Conservation (phyloP, 2,329 filamentous ascomycete species). For the Pseudogymnoascus destructans region DNA sequence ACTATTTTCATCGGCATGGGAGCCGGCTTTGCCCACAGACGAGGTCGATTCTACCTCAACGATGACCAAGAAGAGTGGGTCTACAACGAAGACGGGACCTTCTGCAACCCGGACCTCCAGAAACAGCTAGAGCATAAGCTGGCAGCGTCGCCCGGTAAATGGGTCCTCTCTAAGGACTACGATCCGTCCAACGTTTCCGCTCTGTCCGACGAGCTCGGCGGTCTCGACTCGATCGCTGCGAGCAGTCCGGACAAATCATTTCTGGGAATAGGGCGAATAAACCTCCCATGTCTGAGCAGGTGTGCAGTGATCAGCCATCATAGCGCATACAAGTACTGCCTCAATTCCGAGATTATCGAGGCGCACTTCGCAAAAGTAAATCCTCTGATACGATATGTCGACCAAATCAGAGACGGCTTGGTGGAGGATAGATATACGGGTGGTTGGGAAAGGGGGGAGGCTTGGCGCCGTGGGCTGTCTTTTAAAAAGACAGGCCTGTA, state of each 20-base stretch:
- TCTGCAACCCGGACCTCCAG: neutral
- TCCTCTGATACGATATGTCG: neutral
- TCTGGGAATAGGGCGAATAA: neutral
- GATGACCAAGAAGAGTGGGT: neutral
- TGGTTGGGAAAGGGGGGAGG: neutral
- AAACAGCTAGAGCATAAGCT: neutral
- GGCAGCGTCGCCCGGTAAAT: neutral
- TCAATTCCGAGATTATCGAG: neutral
- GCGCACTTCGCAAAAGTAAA: neutral
- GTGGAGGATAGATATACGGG: neutral
- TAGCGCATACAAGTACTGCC: neutral
- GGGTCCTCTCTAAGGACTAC: neutral
- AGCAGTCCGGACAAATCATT: neutral
- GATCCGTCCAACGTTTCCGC: neutral
- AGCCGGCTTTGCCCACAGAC: neutral
- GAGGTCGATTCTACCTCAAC: neutral
- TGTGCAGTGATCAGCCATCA: neutral
- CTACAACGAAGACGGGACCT: conserved; percentile 1
- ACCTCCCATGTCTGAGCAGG: neutral
- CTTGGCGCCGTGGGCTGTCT: neutral
- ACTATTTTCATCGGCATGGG: conserved; percentile 1
- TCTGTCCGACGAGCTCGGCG: neutral
- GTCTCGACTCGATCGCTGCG: no score
- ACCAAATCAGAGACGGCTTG: neutral
- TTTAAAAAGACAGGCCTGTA: neutral